Evolutionary conservation across 441 rosid species (phyloP).

Genomic region (Breynia disticha): DNA sequence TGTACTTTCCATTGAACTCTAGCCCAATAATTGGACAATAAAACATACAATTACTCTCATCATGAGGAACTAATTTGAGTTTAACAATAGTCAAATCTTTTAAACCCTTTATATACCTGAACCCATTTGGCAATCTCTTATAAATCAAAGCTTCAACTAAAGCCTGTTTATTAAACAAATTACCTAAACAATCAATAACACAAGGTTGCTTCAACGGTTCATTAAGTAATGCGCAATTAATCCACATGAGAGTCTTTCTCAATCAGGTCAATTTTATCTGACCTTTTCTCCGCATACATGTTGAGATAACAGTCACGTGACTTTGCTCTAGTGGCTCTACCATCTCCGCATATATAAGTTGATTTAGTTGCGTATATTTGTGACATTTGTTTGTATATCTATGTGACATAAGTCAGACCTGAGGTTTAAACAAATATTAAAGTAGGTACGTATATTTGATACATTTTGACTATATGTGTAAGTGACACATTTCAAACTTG

Average conservation of each 20-base stretch:
- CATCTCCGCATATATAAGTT: no score
- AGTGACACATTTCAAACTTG: no score
- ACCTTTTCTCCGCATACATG: constrained; percentile 90
- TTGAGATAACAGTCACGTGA: constrained; percentile 96
- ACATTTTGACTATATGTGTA: no score
- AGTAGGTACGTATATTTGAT: no score
- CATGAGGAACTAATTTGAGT: constrained; percentile 43
- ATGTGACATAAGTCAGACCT: no score
- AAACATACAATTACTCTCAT: constrained; percentile 36
- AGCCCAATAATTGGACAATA: constrained; percentile 75
- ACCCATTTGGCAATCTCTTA: constrained; percentile 65
- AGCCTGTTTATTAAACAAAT: constrained; percentile 71
- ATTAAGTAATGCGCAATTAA: constrained; percentile 65
- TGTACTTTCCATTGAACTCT: constrained; percentile 79
- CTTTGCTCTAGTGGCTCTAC: constrained; percentile 92
- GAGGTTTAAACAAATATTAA: no score
- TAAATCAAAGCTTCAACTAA: constrained; percentile 60
- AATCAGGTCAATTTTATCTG: constrained; percentile 81
- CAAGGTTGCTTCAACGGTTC: constrained; percentile 77
- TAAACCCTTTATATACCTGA: constrained; percentile 61
- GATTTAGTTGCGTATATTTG: no score
- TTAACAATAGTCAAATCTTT: constrained; percentile 66
- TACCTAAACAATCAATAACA: constrained; percentile 75
- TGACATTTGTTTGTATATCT: no score
- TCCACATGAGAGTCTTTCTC: constrained; percentile 88